Percentiles rank a stretch among this genome's conserved stretches.
Conservation (phyloP, 768 basidiomycete genomes). For the Boletus subcaerulescens region DNA sequence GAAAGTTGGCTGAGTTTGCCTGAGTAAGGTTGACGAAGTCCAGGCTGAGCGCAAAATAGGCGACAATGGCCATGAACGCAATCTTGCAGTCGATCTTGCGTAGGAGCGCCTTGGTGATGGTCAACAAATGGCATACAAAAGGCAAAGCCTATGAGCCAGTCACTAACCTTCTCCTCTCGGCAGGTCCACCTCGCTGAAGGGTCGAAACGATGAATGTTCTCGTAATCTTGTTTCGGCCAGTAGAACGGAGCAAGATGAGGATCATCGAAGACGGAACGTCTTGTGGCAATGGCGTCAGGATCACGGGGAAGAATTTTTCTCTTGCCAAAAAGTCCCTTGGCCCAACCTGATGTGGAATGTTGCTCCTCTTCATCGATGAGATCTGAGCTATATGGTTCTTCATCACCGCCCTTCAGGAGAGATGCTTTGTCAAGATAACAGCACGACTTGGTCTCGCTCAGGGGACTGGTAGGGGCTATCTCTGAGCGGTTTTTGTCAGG, state of each 20-base stretch:
- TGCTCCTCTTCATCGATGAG: slow-evolving; percentile 10
- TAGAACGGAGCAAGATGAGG: slow-evolving; percentile 31
- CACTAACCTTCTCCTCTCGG: slow-evolving; percentile 47
- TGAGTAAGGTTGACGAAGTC: slow-evolving; percentile 54
- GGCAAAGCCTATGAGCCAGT: neutral
- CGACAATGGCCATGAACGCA: slow-evolving; percentile 53
- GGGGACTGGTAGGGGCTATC: neutral
- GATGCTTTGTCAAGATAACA: neutral
- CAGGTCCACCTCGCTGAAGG: slow-evolving; percentile 57
- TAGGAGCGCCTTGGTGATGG: slow-evolving; percentile 37
- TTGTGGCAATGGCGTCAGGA: slow-evolving; percentile 45
- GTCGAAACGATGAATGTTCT: slow-evolving; percentile 58
- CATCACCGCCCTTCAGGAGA: neutral
- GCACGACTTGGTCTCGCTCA: neutral
- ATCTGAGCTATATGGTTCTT: neutral
- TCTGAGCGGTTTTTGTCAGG: neutral
- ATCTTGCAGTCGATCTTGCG: slow-evolving; percentile 62
- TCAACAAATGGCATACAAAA: neutral
- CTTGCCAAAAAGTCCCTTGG: neutral
- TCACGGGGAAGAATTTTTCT: slow-evolving; percentile 1
- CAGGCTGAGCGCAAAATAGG: slow-evolving; percentile 55
- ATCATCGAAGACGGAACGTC: slow-evolving; percentile 52
- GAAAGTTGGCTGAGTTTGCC: slow-evolving; percentile 57
- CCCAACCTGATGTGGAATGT: neutral
- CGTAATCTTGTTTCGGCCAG: slow-evolving; percentile 50